Evolutionary conservation across 176 grass and related monocot genomes (phyloP).

Genomic region (Oryza punctata): DNA sequence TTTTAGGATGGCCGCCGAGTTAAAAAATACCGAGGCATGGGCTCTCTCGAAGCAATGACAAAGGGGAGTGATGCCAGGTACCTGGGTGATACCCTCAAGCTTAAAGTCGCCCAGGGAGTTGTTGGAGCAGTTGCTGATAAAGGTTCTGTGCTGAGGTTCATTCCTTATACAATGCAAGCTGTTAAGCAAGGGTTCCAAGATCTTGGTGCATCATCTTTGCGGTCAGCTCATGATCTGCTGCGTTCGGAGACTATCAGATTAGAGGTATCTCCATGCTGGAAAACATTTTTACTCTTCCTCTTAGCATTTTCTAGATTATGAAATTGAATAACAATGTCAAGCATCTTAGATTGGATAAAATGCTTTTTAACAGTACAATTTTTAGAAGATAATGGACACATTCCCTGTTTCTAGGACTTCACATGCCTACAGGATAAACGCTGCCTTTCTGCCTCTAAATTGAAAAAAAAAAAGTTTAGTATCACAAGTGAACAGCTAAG

Average conservation of each 20-base stretch:
- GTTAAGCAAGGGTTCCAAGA: conserved; percentile 98
- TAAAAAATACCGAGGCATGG: conserved; percentile 98
- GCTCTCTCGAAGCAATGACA: conserved; percentile 92
- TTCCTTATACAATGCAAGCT: conserved; percentile 97
- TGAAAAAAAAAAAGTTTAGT: too few species aligned
- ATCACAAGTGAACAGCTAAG: too few species aligned
- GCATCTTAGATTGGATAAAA: conserved; percentile 13
- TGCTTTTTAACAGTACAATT: background rate
- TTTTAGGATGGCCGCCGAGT: conserved; percentile 67
- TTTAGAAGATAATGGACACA: background rate
- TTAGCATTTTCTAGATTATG: background rate
- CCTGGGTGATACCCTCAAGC: conserved; percentile 89
- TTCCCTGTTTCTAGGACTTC: background rate
- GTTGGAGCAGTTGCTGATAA: conserved; percentile 94
- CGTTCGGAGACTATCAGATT: conserved; percentile 65
- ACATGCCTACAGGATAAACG: too few species aligned
- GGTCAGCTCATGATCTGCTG: conserved; percentile 80
- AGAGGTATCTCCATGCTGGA: conserved; percentile 58
- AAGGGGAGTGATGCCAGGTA: conserved; percentile 94
- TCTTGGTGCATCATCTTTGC: conserved; percentile 83
- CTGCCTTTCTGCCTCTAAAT: too few species aligned
- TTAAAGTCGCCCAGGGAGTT: conserved; percentile 91
- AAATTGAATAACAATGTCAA: background rate
- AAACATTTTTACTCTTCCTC: background rate
- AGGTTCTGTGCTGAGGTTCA: conserved; percentile 89